Conservation (phyloP, 2,329 filamentous ascomycete genomes). For the Pezicula rhizophila region DNA sequence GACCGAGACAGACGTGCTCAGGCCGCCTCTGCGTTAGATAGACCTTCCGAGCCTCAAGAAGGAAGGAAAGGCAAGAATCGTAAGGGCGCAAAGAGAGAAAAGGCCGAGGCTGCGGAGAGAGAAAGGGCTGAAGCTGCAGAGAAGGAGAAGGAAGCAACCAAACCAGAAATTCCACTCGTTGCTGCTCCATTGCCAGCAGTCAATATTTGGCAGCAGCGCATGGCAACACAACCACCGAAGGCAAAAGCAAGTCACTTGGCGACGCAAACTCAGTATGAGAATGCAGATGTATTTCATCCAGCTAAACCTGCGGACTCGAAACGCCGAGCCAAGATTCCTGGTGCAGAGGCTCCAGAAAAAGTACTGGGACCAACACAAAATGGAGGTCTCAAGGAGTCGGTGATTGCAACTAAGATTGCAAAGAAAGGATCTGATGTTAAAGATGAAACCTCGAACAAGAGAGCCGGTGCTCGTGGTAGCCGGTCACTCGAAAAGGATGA, state of each 20-base stretch:
- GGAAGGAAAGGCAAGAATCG: slow-evolving; percentile 26
- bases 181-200: slow-evolving; percentile 78
- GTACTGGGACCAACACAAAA: slow-evolving; percentile 19
- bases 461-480: slow-evolving; percentile 23
- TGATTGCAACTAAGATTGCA: slow-evolving; percentile 30
- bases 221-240: slow-evolving; percentile 54
- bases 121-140: slow-evolving; percentile 43
- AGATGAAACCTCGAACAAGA: slow-evolving; percentile 23
- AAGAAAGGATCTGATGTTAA: slow-evolving; percentile 35
- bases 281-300: slow-evolving; percentile 4
- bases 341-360: slow-evolving; percentile 33
- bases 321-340: slow-evolving; percentile 32
- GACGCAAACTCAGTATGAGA: slow-evolving; percentile 7
- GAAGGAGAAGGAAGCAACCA: slow-evolving; percentile 53
- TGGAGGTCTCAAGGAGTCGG: slow-evolving; percentile 26
- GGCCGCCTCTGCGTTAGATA: slow-evolving; percentile 59
- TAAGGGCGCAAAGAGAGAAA: slow-evolving; percentile 30
- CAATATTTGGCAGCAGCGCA: slow-evolving; percentile 83
- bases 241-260: slow-evolving; percentile 28
- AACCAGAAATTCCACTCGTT: slow-evolving; percentile 53
- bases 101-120: slow-evolving; percentile 40
- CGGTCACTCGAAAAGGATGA: slow-evolving; percentile 25
- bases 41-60: slow-evolving; percentile 37
- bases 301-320: slow-evolving; percentile 30
- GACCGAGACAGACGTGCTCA: slow-evolving; percentile 56